Percentiles rank a stretch among this genome's conserved stretches.
Conservation (phyloP, 108 stramenopile genomes). For the Aureococcus anophagefferens region DNA sequence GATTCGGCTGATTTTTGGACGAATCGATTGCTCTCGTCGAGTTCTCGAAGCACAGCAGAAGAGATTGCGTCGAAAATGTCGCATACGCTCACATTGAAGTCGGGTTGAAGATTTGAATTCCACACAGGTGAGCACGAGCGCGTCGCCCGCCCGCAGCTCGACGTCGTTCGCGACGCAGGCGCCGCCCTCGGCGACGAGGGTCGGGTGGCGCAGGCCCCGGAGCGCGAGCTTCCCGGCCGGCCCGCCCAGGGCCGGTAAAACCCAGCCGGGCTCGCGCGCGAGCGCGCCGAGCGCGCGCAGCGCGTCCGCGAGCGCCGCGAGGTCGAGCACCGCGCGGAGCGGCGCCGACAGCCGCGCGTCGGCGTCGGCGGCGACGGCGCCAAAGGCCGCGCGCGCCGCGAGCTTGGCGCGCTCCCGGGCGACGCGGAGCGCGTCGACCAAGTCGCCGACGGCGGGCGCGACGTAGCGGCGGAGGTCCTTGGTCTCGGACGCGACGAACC, state of each 20-base stretch:
- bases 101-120: too few species aligned
- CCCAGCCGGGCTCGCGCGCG: constrained; percentile 63
- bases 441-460: constrained; percentile 15
- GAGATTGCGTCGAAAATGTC: too few species aligned
- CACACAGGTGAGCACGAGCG: too few species aligned
- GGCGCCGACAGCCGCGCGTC: constrained; percentile 15
- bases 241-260: constrained; percentile 57
- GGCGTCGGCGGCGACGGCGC: constrained; percentile 13
- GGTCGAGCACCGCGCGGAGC: constrained; percentile 25
- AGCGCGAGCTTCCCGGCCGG: constrained; percentile 37
- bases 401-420: constrained; percentile 14
- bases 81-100: too few species aligned
- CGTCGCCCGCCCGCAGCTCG: neutral
- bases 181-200: constrained; percentile 56
- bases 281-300: constrained; percentile 77
- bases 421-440: constrained; percentile 10
- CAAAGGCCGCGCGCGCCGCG: constrained; percentile 23
- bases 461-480: constrained; percentile 9
- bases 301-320: constrained; percentile 80
- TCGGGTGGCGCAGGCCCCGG: constrained; percentile 79
- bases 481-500: constrained; percentile 2
- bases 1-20: too few species aligned
- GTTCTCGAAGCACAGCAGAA: too few species aligned
- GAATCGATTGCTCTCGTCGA: too few species aligned
- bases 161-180: constrained; percentile 56